phyloP scores from a whole-genome alignment of 352 stramenopile genomes.

The Pythium scleroteichum region DNA sequence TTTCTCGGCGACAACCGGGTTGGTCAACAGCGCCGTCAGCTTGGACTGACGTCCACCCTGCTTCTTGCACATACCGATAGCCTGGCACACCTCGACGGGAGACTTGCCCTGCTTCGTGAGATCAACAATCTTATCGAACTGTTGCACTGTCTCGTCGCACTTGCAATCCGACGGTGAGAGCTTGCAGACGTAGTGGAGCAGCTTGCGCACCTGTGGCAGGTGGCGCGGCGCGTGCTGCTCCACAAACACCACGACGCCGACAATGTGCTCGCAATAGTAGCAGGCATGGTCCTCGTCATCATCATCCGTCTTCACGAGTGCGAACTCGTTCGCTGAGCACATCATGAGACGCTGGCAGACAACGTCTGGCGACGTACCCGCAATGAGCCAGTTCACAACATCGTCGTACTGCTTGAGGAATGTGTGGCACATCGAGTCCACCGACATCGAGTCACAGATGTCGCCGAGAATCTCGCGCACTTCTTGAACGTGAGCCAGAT shows the following conservation, averaged over 20 bases:
- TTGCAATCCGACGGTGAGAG: conserved; percentile 39
- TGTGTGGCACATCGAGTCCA: conserved; percentile 76
- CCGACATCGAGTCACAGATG: conserved; percentile 66
- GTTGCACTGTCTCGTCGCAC: conserved; percentile 46
- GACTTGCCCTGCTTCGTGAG: conserved; percentile 46
- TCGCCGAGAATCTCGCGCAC: conserved; percentile 76
- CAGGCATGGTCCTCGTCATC: conserved; percentile 34
- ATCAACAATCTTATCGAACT: conserved; percentile 66
- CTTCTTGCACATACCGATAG: conserved; percentile 41
- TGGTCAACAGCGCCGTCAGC: neutral
- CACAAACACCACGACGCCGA: conserved; percentile 44
- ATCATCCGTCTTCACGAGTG: neutral
- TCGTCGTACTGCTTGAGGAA: conserved; percentile 77
- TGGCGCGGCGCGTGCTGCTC: conserved; percentile 37
- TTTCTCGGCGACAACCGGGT: conserved; percentile 2
- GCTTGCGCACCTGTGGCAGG: conserved; percentile 42
- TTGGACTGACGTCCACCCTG: neutral
- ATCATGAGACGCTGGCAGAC: conserved; percentile 65
- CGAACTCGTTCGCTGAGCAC: conserved; percentile 33
- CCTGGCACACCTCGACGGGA: conserved; percentile 48
- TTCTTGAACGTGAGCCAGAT: conserved; percentile 63
- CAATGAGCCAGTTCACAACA: conserved; percentile 76
- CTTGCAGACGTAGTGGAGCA: conserved; percentile 47
- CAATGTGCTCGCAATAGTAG: conserved; percentile 50
- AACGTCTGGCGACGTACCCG: conserved; percentile 60